A percentile compares a stretch with the other conserved stretches of the same genome.
These are phyloP conservation scores for Fusarium lateritium DNA, from an alignment of 2,329 filamentous ascomycete genomes.

Conservation along the genomic window DNA sequence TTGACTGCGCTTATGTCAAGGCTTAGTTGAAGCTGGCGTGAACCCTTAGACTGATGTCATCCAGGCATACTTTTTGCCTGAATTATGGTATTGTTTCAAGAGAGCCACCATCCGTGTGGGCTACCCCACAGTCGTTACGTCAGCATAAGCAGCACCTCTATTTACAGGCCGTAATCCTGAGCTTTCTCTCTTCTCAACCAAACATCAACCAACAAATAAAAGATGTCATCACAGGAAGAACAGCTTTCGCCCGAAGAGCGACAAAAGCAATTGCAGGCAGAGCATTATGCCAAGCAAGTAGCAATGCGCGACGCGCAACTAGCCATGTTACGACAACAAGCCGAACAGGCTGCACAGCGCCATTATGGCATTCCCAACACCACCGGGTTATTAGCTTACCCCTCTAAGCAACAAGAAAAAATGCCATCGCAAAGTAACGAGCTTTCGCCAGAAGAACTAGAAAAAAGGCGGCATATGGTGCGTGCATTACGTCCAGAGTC, in stretches of 20 bases:
- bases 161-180: background rate
- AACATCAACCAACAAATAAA: background rate
- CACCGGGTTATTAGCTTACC: slow-evolving; percentile 1
- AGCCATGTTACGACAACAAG: background rate
- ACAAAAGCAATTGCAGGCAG: background rate
- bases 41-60: no score
- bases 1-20: no score
- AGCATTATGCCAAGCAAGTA: background rate
- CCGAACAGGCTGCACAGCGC: background rate
- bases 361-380: background rate
- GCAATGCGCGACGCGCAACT: background rate
- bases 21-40: no score
- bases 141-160: background rate
- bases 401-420: background rate
- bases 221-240: background rate
- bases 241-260: background rate
- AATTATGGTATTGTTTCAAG: no score
- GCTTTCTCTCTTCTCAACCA: background rate
- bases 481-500: background rate
- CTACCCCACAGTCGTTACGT: background rate
- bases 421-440: background rate
- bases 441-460: background rate
- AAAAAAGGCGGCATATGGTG: background rate
- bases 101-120: no score
- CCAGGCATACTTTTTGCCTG: no score